These are phyloP conservation scores for Suhomyces prunicola DNA, from an alignment of 805 yeast genomes.

Conservation along the genomic window DNA sequence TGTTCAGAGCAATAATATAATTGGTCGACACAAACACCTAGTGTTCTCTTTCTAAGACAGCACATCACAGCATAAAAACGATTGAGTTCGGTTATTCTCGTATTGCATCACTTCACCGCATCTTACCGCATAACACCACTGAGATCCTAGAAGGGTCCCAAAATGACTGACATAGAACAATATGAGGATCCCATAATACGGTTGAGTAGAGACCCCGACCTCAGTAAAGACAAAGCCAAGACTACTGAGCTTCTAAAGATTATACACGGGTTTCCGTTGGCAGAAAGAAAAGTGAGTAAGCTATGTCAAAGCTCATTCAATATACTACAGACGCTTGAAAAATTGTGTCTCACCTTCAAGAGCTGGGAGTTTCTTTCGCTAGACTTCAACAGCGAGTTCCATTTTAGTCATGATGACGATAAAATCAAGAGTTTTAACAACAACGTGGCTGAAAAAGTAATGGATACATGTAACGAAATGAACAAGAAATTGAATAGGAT, in stretches of 20 bases:
- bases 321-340: constrained; percentile 49
- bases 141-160: not conserved
- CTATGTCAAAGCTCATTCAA: constrained; percentile 48
- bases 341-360: constrained; percentile 43
- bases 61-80: not conserved
- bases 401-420: constrained; percentile 23
- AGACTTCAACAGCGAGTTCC: constrained; percentile 45
- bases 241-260: constrained; percentile 38
- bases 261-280: constrained; percentile 42
- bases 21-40: not conserved
- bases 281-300: constrained; percentile 43
- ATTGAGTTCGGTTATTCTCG: not conserved
- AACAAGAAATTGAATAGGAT: constrained; percentile 41
- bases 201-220: constrained; percentile 47
- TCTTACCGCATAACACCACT: too few species aligned
- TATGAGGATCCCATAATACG: constrained; percentile 48
- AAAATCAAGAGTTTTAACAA: constrained; percentile 43
- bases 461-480: constrained; percentile 47
- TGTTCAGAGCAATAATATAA: not conserved
- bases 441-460: constrained; percentile 52
- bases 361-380: constrained; percentile 57
- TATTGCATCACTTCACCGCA: not conserved
- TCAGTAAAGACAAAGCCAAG: constrained; percentile 41
- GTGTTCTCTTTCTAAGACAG: not conserved
- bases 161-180: constrained; percentile 20